Conservation (phyloP, 768 basidiomycete species). For the Rhizopogon vinicolor region DNA sequence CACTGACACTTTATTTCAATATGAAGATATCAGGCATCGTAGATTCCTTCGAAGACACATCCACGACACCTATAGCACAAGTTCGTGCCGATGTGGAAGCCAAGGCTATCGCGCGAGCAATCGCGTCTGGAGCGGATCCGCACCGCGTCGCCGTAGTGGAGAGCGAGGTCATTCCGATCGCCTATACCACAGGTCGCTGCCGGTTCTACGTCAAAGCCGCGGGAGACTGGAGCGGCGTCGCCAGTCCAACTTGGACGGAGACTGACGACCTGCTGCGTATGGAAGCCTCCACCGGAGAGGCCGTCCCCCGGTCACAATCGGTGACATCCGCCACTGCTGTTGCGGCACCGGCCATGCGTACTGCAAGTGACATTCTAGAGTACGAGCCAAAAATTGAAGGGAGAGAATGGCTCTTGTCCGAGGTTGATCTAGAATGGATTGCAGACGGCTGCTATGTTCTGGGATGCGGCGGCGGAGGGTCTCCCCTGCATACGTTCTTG, state of each 20-base stretch:
- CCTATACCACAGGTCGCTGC: conserved; percentile 28
- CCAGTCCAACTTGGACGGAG: conserved; percentile 18
- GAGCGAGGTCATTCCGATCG: conserved; percentile 45
- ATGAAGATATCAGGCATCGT: conserved; percentile 38
- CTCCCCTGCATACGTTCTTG: conserved; percentile 48
- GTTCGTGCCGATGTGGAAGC: conserved; percentile 29
- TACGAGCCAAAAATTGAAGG: conserved; percentile 37
- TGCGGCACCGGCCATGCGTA: conserved; percentile 11
- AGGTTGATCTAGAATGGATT: conserved; percentile 52
- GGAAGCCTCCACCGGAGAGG: conserved; percentile 4
- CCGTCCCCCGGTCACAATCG: not conserved
- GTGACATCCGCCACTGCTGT: conserved; percentile 6
- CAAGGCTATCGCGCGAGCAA: conserved; percentile 38
- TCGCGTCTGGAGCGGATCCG: conserved; percentile 41
- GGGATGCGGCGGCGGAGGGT: conserved; percentile 62
- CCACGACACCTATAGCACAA: conserved; percentile 27
- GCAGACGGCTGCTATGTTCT: conserved; percentile 60
- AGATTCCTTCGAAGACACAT: conserved; percentile 39
- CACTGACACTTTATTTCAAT: not conserved
- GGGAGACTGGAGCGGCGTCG: conserved; percentile 39
- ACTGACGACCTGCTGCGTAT: conserved; percentile 1
- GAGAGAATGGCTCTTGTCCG: conserved; percentile 40
- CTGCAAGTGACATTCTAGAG: conserved; percentile 21
- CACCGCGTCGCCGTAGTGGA: conserved; percentile 48
- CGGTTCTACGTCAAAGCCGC: conserved; percentile 56